A percentile compares a stretch with the other conserved stretches of the same genome.
phyloP scores from a whole-genome alignment of 2,329 filamentous ascomycete genomes.

The Parafenestella ontariensis region DNA sequence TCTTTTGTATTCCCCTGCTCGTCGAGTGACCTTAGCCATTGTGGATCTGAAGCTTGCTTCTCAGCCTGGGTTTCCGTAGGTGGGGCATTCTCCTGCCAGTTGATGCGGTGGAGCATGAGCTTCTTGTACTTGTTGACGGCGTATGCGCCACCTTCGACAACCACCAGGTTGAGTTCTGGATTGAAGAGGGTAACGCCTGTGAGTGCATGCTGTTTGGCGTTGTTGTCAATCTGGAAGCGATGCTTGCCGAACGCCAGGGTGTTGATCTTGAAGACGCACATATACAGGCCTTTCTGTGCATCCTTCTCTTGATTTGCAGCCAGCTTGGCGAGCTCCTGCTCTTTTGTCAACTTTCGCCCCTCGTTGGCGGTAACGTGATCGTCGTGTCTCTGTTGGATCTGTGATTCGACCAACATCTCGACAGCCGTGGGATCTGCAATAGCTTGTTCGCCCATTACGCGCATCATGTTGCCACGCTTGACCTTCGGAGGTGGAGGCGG shows the following conservation, averaged over 20 bases:
- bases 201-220: constrained; percentile 86
- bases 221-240: constrained; percentile 89
- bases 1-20: constrained; percentile 81
- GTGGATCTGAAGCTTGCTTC: constrained; percentile 67
- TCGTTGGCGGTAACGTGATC: constrained; percentile 82
- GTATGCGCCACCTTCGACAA: constrained; percentile 89
- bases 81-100: constrained; percentile 89
- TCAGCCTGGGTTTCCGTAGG: constrained; percentile 66
- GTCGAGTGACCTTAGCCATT: constrained; percentile 81
- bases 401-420: constrained; percentile 88
- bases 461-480: constrained; percentile 97
- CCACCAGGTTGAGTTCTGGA: constrained; percentile 84
- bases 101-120: constrained; percentile 89
- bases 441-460: constrained; percentile 87
- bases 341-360: constrained; percentile 85
- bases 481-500: constrained; percentile 94
- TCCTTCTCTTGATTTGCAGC: constrained; percentile 84
- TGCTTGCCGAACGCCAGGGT: constrained; percentile 92
- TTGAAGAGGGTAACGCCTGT: constrained; percentile 93
- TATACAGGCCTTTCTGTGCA: constrained; percentile 81
- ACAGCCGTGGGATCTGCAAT: constrained; percentile 98
- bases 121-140: constrained; percentile 87
- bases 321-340: constrained; percentile 85
- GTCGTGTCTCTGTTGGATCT: constrained; percentile 85
- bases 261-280: constrained; percentile 88